Base-by-base conservation (phyloP, 2,329 filamentous ascomycete genomes). In the Phoma sp. region DNA sequence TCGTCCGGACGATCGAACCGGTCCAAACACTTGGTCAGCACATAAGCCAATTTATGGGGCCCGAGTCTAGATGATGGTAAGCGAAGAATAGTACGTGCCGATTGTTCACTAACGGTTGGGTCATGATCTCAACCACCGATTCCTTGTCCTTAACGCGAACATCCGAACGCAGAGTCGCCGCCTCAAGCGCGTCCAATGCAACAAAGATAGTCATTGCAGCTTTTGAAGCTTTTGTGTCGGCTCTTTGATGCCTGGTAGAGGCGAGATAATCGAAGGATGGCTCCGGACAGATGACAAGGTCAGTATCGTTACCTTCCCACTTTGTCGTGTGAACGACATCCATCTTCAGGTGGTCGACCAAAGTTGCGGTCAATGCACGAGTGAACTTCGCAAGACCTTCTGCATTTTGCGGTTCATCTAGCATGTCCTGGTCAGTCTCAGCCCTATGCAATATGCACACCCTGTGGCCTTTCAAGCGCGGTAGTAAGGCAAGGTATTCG, bases 221-320 rank as follows among this genome's bases (percentile, higher is more conserved):
- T 42, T 46, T 59, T 5, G 53, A 33, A 7, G 66, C 66, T 39
- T 39, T 54, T 9, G 40, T 26, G 5, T 23, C 40, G 1, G 33
- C 21, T 7, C 32, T 30, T 43, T 59, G 61, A 5, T 40, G 26
- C 1, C 72, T 59, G n/a, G 73, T 64, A 1, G 59, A 45, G 7
- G 53, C 39, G 9, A 75, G 64, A 40, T 73, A 73, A 10, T 68
- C 66, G 26, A 74, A 70, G 1, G 65, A 68, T 2, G 66, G 59
- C 40, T 74, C 70, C 1, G 71, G 67, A 26, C 68, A 73, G 11
- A 75, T 69, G 12, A 75, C 62, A 15, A 75, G 32, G 12, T 73
- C 66, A 7, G 64, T 55, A 21, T 66, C 52, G 18, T 66, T 56
- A 2, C 51, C 62, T 18, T 59, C 52, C 67, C 65, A 71, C 2